Evolutionary conservation across 352 stramenopile species (phyloP).

Genomic region (Pythium aquatile): DNA sequence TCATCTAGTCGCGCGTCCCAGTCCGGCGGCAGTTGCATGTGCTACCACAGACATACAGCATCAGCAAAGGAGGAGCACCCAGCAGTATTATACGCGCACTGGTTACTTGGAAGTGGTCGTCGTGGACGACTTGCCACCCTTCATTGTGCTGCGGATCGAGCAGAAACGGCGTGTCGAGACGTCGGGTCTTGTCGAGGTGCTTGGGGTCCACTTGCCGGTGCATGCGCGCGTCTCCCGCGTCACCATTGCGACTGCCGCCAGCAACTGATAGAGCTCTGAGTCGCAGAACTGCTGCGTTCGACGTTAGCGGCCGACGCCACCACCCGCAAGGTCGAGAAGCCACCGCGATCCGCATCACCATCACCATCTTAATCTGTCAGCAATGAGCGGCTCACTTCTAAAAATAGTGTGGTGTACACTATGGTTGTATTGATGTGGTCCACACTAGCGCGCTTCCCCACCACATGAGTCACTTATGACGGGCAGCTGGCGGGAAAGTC

Average conservation of each 20-base stretch:
- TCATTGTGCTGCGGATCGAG: constrained; percentile 26
- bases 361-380: not conserved
- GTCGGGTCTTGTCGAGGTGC: constrained; percentile 9
- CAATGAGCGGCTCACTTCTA: not conserved
- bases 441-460: not conserved
- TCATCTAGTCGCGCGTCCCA: constrained; percentile 48
- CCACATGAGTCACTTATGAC: not conserved
- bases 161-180: constrained; percentile 22
- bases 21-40: constrained; percentile 36
- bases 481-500: constrained; percentile 11
- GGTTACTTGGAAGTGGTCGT: constrained; percentile 23
- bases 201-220: constrained; percentile 14
- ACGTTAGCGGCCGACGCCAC: not conserved
- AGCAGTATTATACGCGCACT: not conserved
- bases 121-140: constrained; percentile 30
- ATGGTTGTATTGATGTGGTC: not conserved
- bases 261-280: not conserved
- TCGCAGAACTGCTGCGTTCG: not conserved
- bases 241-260: not conserved
- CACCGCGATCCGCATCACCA: not conserved
- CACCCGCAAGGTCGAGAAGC: constrained; percentile 1
- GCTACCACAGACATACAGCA: constrained; percentile 22
- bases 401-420: constrained; percentile 1
- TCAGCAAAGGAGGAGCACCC: not conserved
- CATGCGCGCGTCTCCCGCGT: constrained; percentile 6